Percentiles rank a stretch among this genome's conserved stretches.
These are phyloP conservation scores for Alternaria panax DNA, from an alignment of 2,329 filamentous ascomycete species.

Conservation along the genomic window DNA sequence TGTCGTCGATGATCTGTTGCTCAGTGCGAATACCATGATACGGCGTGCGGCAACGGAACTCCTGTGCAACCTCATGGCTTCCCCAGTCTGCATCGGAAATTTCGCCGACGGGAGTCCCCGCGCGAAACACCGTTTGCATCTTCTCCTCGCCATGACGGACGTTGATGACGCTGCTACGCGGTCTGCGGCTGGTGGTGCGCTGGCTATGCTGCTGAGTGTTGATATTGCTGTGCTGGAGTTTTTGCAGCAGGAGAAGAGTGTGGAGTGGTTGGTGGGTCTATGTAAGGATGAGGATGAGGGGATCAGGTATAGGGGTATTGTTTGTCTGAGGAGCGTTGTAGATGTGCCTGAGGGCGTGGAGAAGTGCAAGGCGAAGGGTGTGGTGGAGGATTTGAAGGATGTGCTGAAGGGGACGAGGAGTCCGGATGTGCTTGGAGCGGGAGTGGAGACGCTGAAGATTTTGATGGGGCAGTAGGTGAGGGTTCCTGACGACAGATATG, in stretches of 20 bases:
- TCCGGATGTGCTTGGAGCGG: conserved; percentile 73
- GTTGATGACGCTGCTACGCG: conserved; percentile 81
- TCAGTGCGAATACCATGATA: conserved; percentile 77
- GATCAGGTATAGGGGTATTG: conserved; percentile 74
- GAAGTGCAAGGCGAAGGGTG: conserved; percentile 62
- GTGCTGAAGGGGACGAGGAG: conserved; percentile 73
- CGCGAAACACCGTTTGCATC: conserved; percentile 77
- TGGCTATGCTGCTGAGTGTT: conserved; percentile 83
- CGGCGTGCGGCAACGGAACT: conserved; percentile 87
- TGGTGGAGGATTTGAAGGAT: conserved; percentile 72
- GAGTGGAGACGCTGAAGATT: conserved; percentile 75
- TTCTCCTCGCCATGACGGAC: conserved; percentile 87
- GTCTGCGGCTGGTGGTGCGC: conserved; percentile 83
- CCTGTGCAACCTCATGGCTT: conserved; percentile 85
- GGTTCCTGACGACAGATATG: no score
- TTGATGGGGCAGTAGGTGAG: conserved; percentile 54
- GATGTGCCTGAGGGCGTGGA: conserved; percentile 58
- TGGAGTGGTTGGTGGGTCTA: conserved; percentile 79
- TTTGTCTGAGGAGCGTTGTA: conserved; percentile 77
- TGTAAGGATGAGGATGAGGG: conserved; percentile 75
- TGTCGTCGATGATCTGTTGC: conserved; percentile 78
- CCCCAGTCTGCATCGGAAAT: conserved; percentile 69
- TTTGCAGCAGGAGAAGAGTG: conserved; percentile 70
- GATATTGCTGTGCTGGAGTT: conserved; percentile 77
- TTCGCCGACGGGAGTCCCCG: conserved; percentile 73